These are phyloP conservation scores for Rugiboletus extremiorientalis DNA, from an alignment of 1,284 basidiomycete genomes.

Conservation along the genomic window DNA sequence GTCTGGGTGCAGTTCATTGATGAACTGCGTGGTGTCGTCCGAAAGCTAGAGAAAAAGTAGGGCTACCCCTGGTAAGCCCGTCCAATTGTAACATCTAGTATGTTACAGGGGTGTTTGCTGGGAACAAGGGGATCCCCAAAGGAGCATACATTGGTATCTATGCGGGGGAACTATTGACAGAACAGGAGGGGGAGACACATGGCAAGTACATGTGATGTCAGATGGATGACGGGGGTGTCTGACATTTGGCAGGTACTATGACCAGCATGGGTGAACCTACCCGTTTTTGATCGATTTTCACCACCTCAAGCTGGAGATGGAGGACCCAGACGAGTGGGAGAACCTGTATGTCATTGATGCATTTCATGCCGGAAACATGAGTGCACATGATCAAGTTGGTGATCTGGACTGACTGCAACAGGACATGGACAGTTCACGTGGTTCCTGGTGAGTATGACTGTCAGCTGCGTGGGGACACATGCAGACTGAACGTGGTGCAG, in stretches of 20 bases:
- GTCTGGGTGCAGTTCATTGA: too few relatives aligned
- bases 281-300: constrained; percentile 82
- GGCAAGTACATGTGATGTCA: constrained; percentile 52
- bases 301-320: constrained; percentile 48
- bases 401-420: constrained; percentile 11
- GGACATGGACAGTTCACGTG: constrained; percentile 59
- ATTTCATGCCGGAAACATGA: constrained; percentile 83
- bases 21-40: too few relatives aligned
- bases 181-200: constrained; percentile 63
- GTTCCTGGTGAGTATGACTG: constrained; percentile 49
- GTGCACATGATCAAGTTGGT: constrained; percentile 27
- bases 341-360: constrained; percentile 71
- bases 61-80: too few relatives aligned
- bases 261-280: constrained; percentile 79
- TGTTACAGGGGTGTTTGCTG: constrained; percentile 64
- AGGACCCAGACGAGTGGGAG: constrained; percentile 37
- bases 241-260: constrained; percentile 58
- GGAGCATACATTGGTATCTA: constrained; percentile 84
- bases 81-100: too few relatives aligned
- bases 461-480: constrained; percentile 7
- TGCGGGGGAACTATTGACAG: constrained; percentile 78
- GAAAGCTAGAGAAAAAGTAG: too few relatives aligned
- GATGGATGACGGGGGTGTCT: not conserved
- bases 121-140: constrained; percentile 56
- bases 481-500: constrained; percentile 38